phyloP scores from a whole-genome alignment of 2,329 filamentous ascomycete species.

The Helminthosporium solani region DNA sequence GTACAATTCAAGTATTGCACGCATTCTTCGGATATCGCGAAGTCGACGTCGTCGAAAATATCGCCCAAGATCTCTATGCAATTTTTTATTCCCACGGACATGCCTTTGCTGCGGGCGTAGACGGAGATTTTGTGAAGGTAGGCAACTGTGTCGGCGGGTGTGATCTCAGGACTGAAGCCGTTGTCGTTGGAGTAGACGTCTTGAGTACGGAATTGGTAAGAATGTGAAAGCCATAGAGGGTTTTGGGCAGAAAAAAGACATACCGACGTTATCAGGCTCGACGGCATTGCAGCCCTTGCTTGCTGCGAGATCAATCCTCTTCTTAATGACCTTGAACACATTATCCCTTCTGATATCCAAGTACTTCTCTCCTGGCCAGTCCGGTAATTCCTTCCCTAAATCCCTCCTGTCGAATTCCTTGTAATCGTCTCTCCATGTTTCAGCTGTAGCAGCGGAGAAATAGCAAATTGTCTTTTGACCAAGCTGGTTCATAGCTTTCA shows the following conservation, averaged over 20 bases:
- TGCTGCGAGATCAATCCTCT: conserved; percentile 25
- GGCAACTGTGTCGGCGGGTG: conserved; percentile 16
- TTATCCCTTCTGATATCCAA: conserved; percentile 22
- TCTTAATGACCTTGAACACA: conserved; percentile 26
- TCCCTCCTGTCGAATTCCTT: conserved; percentile 17
- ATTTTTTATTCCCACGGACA: conserved; percentile 29
- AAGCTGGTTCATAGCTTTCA: conserved; percentile 15
- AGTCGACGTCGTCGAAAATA: conserved; percentile 25
- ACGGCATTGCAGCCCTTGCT: conserved; percentile 41
- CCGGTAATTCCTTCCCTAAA: conserved; percentile 19
- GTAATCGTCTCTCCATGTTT: conserved; percentile 26
- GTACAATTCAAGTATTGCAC: conserved; percentile 23
- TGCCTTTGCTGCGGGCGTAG: conserved; percentile 18
- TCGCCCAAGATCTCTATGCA: conserved; percentile 26
- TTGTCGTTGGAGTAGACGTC: conserved; percentile 26
- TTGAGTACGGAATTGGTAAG: neutral
- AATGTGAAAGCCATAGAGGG: neutral
- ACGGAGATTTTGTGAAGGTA: conserved; percentile 21
- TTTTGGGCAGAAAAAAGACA: conserved; percentile 6
- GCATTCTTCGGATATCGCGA: conserved; percentile 28
- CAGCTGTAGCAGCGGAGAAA: conserved; percentile 25
- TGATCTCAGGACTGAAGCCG: conserved; percentile 20
- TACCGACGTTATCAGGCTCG: conserved; percentile 39
- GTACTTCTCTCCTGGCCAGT: conserved; percentile 27
- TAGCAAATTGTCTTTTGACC: conserved; percentile 26